These are phyloP conservation scores for Persicaria tinctoria DNA, from an alignment of 148 eudicot genomes.

Conservation along the genomic window DNA sequence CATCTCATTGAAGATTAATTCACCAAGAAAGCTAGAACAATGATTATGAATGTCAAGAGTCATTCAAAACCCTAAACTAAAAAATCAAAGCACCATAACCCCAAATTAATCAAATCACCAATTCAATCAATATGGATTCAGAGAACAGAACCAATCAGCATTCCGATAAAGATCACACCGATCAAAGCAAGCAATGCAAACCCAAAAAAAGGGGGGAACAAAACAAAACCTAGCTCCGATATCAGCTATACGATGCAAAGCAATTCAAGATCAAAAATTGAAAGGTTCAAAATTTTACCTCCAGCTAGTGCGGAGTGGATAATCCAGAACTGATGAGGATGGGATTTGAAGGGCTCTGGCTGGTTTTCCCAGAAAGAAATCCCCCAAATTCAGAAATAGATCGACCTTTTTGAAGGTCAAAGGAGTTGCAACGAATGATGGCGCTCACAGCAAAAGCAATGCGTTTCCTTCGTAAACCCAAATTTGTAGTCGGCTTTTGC, in stretches of 20 bases:
- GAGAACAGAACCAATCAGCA: background rate
- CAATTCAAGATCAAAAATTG: background rate
- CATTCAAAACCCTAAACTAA: conserved; percentile 5
- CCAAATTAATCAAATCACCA: background rate
- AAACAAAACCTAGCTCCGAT: background rate
- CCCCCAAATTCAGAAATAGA: background rate
- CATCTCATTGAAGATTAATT: no score
- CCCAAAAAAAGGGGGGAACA: background rate
- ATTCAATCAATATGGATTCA: background rate
- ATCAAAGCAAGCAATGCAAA: conserved; percentile 8
- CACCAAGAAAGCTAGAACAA: background rate
- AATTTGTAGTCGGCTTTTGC: background rate
- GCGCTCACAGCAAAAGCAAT: conserved; percentile 7
- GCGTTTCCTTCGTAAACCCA: background rate
- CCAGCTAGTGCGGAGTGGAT: background rate
- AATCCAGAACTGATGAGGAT: background rate
- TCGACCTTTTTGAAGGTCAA: background rate
- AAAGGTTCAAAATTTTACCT: conserved; percentile 1
- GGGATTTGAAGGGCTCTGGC: background rate
- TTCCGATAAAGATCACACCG: background rate
- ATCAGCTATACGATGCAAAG: background rate
- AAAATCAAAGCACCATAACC: background rate
- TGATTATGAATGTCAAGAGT: background rate
- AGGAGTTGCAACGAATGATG: background rate
- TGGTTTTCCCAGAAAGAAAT: background rate